Evolutionary conservation across 768 basidiomycete genomes (phyloP).

Genomic region (Leccinum uliginosum): DNA sequence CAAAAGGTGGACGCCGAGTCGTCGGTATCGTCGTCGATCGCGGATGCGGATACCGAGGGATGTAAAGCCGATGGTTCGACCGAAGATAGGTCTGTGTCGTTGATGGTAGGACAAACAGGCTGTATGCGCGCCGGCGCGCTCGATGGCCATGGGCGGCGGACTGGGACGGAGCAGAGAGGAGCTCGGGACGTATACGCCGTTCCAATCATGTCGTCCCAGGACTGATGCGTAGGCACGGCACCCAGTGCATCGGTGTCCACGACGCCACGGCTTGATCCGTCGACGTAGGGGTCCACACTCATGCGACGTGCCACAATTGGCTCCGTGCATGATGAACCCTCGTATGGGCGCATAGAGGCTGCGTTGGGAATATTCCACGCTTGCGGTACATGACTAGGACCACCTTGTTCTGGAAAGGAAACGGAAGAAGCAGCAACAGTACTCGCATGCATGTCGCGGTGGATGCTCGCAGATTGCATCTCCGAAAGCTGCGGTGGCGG

Average conservation of each 20-base stretch:
- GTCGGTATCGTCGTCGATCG: not conserved
- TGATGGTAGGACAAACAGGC: not conserved
- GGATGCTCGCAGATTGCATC: not conserved
- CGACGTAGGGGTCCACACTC: not conserved
- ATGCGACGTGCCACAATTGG: not conserved
- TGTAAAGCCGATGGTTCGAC: not conserved
- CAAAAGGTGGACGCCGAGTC: constrained; percentile 3
- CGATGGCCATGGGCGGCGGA: not conserved
- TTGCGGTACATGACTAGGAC: not conserved
- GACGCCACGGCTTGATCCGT: not conserved
- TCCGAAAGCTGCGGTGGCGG: too few relatives aligned
- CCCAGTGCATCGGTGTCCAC: not conserved
- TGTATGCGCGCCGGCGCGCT: not conserved
- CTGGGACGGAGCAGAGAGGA: not conserved
- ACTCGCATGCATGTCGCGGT: not conserved
- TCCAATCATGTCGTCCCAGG: constrained; percentile 7
- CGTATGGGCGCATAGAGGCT: not conserved
- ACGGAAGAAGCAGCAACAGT: not conserved
- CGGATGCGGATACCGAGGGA: not conserved
- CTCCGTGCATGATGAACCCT: not conserved
- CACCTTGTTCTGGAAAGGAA: not conserved
- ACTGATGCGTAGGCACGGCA: not conserved
- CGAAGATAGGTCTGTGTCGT: not conserved
- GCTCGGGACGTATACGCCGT: not conserved
- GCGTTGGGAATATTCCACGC: not conserved